Evolutionary conservation across 306 rosid genomes (phyloP).

Genomic region (Cicer judaicum): DNA sequence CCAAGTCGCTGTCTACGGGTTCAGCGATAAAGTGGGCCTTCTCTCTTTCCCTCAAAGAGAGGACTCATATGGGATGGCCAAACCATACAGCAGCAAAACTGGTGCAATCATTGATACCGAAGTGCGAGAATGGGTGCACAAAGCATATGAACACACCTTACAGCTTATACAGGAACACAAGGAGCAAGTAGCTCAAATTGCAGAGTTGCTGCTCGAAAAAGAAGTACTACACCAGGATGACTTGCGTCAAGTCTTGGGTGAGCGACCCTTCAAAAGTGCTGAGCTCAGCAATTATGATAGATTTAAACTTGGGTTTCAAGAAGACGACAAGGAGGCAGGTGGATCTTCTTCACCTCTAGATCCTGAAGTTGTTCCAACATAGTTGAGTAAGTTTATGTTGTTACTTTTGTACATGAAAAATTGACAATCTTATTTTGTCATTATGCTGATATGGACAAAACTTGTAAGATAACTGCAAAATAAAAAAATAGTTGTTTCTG

Average conservation of each 20-base stretch:
- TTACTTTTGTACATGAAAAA: conserved; percentile 61
- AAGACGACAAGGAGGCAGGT: conserved; percentile 59
- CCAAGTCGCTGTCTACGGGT: conserved; percentile 92
- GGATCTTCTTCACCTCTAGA: conserved; percentile 67
- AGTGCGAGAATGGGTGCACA: conserved; percentile 85
- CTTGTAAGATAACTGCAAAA: conserved; percentile 40
- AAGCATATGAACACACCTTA: conserved; percentile 71
- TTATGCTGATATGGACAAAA: conserved; percentile 34
- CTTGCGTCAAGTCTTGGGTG: conserved; percentile 67
- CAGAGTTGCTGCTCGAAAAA: conserved; percentile 89
- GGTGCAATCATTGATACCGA: conserved; percentile 78
- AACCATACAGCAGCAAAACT: conserved; percentile 90
- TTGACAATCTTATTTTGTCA: conserved; percentile 33
- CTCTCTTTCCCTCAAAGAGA: conserved; percentile 87
- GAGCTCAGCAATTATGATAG: conserved; percentile 73
- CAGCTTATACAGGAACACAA: conserved; percentile 74
- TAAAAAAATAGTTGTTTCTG: conserved; percentile 31
- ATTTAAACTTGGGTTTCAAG: conserved; percentile 74
- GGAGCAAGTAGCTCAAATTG: conserved; percentile 74
- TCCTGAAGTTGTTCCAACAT: conserved; percentile 83
- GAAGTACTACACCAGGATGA: conserved; percentile 97
- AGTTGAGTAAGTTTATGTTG: conserved; percentile 19
- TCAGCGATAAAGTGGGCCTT: conserved; percentile 93
- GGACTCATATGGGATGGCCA: conserved; percentile 65
- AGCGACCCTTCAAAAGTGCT: conserved; percentile 65